Evolutionary conservation across 2,329 filamentous ascomycete species (phyloP).

Genomic region (Septoria linicola): DNA sequence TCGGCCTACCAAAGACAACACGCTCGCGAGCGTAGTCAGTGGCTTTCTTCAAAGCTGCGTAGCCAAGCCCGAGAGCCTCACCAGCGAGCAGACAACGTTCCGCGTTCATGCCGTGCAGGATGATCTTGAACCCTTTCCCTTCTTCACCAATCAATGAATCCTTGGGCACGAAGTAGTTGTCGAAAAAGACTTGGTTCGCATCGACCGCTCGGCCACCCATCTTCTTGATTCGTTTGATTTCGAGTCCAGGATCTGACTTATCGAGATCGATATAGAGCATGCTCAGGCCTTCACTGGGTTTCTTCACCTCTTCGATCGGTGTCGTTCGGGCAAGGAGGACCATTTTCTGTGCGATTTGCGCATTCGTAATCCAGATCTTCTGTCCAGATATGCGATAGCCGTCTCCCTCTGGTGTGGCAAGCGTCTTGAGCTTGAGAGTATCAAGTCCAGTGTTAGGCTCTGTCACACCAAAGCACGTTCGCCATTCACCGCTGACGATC

Average conservation of each 20-base stretch:
- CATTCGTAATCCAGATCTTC: conserved; percentile 88
- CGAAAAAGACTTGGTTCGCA: conserved; percentile 86
- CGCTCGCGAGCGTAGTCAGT: conserved; percentile 50
- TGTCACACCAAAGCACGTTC: conserved; percentile 81
- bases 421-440: conserved; percentile 68
- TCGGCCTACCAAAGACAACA: conserved; percentile 56
- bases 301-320: conserved; percentile 63
- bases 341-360: conserved; percentile 80
- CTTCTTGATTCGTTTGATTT: conserved; percentile 73
- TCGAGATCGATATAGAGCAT: conserved; percentile 80
- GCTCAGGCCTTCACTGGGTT: conserved; percentile 72
- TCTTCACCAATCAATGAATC: conserved; percentile 68
- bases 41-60: conserved; percentile 55
- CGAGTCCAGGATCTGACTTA: conserved; percentile 55
- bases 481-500: conserved; percentile 69
- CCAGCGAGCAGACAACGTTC: conserved; percentile 59
- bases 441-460: conserved; percentile 79
- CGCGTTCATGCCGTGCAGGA: conserved; percentile 52
- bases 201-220: conserved; percentile 83
- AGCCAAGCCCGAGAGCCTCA: conserved; percentile 77
- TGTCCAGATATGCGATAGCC: conserved; percentile 70
- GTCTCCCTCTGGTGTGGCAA: conserved; percentile 59
- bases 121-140: conserved; percentile 73
- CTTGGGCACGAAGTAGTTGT: conserved; percentile 67
- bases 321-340: conserved; percentile 77